Base-by-base conservation (phyloP, 140 eudicot species). In the Oenanthe javanica region DNA sequence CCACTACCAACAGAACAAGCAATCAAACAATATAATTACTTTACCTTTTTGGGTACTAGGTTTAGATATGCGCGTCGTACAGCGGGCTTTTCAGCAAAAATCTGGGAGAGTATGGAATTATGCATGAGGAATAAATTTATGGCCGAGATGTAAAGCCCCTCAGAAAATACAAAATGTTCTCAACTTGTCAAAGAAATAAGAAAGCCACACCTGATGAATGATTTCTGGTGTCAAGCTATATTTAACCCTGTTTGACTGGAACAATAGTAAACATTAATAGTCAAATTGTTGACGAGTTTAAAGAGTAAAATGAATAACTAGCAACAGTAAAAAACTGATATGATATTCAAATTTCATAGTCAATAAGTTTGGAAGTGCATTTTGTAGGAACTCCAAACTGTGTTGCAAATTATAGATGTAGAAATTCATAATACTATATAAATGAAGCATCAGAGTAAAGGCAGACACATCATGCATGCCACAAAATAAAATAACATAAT, bases 11-110 rank as follows among this genome's bases (percentile, higher is more conserved):
- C 66, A 5, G 49, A 77, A 43, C 16, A 21, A 49, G 45, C 15
- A 69, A 55, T 31, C 36, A 19, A 18, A 47, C 54, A 74, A 50
- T n/a, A 77, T 4, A 83, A 23, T 72, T 75, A 52, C 78, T 76
- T 82, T 86, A 95, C 99, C 97, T 91, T 95, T 61, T 57, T 80
- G 15, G 99, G 97, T 54, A 95, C 99, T 82, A 89, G 90, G 48
- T 72, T 90, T 82, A 95, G 57, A 85, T 89, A 95, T 67, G 98
- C 99, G 82, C 88, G 97, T 78, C 91, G 93, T 69, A 95, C 99
- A 50, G 98, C 99, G 77, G 99, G 99, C 82, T 93, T 95, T 85
- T 95, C 99, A 76, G 99, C 99, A 88, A 95, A 95, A 59, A 95
- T 95, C 99, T 95, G 93, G 21, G 71, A 72, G 48, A 75, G 23